These are phyloP conservation scores for Silene coronaria DNA, from an alignment of 179 eudicot species.

Conservation along the genomic window DNA sequence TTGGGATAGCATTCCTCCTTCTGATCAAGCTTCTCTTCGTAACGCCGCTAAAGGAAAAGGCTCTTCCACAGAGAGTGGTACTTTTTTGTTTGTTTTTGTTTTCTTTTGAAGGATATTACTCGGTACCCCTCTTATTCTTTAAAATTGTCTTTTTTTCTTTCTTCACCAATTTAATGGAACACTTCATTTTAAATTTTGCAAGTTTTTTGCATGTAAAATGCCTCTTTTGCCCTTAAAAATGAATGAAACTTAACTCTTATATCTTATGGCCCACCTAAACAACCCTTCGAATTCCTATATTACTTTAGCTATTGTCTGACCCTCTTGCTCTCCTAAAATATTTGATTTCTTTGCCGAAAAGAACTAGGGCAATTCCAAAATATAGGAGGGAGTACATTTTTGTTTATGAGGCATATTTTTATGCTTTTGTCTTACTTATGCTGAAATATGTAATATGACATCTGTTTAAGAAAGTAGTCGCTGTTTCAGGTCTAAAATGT, in stretches of 20 bases:
- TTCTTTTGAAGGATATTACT: background rate
- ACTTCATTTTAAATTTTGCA: background rate
- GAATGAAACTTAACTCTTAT: background rate
- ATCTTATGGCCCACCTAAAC: too few relatives aligned
- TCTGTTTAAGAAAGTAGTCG: slow-evolving; percentile 1
- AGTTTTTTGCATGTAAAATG: background rate
- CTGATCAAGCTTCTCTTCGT: slow-evolving; percentile 57
- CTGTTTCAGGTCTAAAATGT: slow-evolving; percentile 32
- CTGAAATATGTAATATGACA: background rate
- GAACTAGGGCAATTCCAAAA: background rate
- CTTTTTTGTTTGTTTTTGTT: slow-evolving; percentile 4
- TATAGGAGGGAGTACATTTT: background rate
- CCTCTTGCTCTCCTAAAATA: background rate
- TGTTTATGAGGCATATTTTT: slow-evolving; percentile 10
- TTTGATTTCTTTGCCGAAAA: too few relatives aligned
- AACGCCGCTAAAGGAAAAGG: slow-evolving; percentile 50
- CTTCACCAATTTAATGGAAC: background rate
- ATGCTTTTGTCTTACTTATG: background rate
- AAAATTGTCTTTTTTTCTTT: background rate
- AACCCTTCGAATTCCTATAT: background rate
- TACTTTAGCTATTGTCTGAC: background rate
- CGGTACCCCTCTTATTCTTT: background rate
- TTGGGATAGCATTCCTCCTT: slow-evolving; percentile 60
- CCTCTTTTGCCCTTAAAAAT: background rate
- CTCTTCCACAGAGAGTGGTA: slow-evolving; percentile 40